Base-by-base conservation (phyloP, 176 grass and related monocot genomes). In the Rhynchospora pubera region DNA sequence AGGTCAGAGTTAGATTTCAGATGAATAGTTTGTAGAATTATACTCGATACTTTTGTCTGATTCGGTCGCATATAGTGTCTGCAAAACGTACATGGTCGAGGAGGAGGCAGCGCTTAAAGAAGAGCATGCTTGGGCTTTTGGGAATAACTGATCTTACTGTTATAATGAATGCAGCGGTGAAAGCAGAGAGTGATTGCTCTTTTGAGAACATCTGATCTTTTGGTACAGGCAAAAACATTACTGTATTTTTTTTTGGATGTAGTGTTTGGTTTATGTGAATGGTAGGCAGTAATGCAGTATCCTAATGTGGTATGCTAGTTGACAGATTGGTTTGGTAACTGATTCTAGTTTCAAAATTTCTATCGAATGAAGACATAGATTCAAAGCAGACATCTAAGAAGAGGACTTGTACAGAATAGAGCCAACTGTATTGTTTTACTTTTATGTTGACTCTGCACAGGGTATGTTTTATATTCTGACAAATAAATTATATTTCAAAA, bases 91-190 rank as follows among this genome's bases (percentile, higher is more conserved):
- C n/a, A n/a, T n/a, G n/a, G n/a, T n/a, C 22, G 79, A 83, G 57
- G 79, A 87, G 55, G 85, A 87, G 30, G 67, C 16, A 44, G 24
- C 22, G 9, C 61, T 81, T 30, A 42, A 62, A 14, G 13, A 15
- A 23, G 77, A 86, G 63, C 50, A 73, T 50, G 13, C 19, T 18
- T 86, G 84, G 84, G 84, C 77, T 68, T 86, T 86, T n/a, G n/a
- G n/a, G n/a, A n/a, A n/a, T 48, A 30, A 80, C 24, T 77, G 44
- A 50, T 55, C 11, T 24, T 56, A 55, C 7, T 43, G 34, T n/a
- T 44, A 34, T 44, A 44, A 15, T 44, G 65, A 18, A 87, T n/a
- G 67, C 16, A 44, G 46, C 30, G 5, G 77, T 81, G n/a, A 42
- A 62, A 14, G 13, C 26, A 23, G 62, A 86, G 63, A 61, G 61